Conservation (phyloP, 192 early-diverging fungal species). For the Rhizophagus sp. region DNA sequence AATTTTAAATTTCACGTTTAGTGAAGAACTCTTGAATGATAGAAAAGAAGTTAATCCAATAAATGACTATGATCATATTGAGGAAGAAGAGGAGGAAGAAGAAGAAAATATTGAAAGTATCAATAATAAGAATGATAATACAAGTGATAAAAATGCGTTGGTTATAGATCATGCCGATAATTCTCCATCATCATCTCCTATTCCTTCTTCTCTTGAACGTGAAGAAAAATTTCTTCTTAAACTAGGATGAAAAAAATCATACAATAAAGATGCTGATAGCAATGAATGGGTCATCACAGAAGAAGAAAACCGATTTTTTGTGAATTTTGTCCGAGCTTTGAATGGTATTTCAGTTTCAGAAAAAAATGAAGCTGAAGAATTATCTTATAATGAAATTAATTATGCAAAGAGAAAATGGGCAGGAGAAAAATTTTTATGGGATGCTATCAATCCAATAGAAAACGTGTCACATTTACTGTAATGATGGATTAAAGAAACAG, state of each 20-base stretch:
- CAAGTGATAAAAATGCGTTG: neutral
- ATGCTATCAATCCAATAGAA: neutral
- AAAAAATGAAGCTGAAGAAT: neutral
- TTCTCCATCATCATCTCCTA: neutral
- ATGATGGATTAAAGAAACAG: neutral
- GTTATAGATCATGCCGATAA: neutral
- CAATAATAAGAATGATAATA: too few species aligned
- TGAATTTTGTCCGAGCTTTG: conserved; percentile 17
- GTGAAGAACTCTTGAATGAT: neutral
- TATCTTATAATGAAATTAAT: conserved; percentile 22
- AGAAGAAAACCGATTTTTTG: conserved; percentile 14
- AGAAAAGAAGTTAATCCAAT: neutral
- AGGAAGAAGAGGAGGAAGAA: conserved; percentile 8
- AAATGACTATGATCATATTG: conserved; percentile 9
- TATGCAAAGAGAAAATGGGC: conserved; percentile 20
- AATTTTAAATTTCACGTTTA: neutral
- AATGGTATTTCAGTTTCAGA: conserved; percentile 2
- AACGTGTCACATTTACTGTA: neutral
- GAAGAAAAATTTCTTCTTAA: conserved; percentile 23
- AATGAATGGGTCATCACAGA: conserved; percentile 21
- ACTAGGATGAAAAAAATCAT: conserved; percentile 23
- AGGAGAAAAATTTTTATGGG: neutral
- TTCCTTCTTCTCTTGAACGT: conserved; percentile 12
- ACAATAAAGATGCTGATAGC: neutral
- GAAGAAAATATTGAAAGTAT: neutral